phyloP scores from a whole-genome alignment of 768 basidiomycete genomes.

The Kwoniella mangroviensis region DNA sequence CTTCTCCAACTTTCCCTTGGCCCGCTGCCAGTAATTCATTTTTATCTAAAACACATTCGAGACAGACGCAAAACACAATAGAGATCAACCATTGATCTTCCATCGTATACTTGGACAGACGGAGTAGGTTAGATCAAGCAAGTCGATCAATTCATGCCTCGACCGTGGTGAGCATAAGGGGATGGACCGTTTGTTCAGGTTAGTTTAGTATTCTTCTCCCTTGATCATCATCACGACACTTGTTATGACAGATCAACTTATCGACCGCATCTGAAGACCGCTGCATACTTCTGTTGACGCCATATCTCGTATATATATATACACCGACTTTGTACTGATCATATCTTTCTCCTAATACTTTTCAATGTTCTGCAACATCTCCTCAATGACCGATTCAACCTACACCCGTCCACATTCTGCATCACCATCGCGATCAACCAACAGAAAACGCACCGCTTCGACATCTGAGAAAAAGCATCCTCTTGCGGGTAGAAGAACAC shows the following conservation, averaged over 20 bases:
- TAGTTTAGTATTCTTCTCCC: constrained; percentile 4
- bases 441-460: constrained; percentile 27
- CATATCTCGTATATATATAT: neutral
- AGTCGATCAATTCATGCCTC: neutral
- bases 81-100: neutral
- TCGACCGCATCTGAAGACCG: too few relatives aligned
- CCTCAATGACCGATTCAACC: constrained; percentile 9
- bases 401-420: constrained; percentile 6
- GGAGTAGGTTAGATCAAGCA: neutral
- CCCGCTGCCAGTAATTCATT: neutral
- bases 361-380: constrained; percentile 1
- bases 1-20: neutral
- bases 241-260: too few relatives aligned
- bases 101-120: neutral
- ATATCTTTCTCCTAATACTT: neutral
- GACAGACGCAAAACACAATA: neutral
- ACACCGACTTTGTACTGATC: neutral
- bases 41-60: neutral
- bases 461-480: constrained; percentile 22
- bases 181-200: constrained; percentile 36
- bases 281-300: too few relatives aligned
- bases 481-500: constrained; percentile 5
- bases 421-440: neutral
- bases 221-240: neutral
- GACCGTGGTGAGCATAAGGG: constrained; percentile 5